Conservation (phyloP, 768 basidiomycete species). For the Mycena crocata region DNA sequence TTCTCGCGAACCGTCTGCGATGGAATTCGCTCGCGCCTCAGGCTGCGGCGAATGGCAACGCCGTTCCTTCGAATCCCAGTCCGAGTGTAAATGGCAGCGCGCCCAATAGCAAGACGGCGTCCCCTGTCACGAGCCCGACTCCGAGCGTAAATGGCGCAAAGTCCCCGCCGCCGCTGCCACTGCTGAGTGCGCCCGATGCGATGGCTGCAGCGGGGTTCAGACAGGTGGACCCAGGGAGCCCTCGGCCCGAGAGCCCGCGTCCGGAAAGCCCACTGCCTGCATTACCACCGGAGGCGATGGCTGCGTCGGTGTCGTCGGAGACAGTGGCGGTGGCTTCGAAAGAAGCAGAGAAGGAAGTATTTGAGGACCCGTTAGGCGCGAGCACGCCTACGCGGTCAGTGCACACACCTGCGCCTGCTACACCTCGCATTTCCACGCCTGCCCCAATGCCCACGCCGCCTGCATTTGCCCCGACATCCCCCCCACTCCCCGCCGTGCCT, state of each 20-base stretch:
- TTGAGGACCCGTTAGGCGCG: constrained; percentile 31
- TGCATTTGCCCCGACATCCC: neutral
- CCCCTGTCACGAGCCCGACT: constrained; percentile 17
- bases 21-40: constrained; percentile 33
- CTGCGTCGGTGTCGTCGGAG: constrained; percentile 10
- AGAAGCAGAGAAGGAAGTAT: constrained; percentile 12
- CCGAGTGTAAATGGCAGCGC: constrained; percentile 31
- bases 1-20: constrained; percentile 44
- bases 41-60: constrained; percentile 17
- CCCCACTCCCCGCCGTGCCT: neutral
- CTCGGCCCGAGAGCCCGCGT: constrained; percentile 24
- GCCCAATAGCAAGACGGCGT: constrained; percentile 4
- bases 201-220: constrained; percentile 14
- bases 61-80: constrained; percentile 11
- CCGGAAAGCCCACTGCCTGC: constrained; percentile 36
- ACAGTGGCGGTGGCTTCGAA: constrained; percentile 5
- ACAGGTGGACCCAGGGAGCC: constrained; percentile 27
- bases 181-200: constrained; percentile 17
- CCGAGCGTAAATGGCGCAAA: constrained; percentile 30
- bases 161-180: constrained; percentile 19
- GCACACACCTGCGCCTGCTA: constrained; percentile 12
- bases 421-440: constrained; percentile 22
- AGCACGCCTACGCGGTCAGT: constrained; percentile 21
- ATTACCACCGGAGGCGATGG: constrained; percentile 29
- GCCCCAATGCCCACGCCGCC: neutral